Evolutionary conservation across 345 rosid species (phyloP).

Genomic region (Arabidopsis suecica): DNA sequence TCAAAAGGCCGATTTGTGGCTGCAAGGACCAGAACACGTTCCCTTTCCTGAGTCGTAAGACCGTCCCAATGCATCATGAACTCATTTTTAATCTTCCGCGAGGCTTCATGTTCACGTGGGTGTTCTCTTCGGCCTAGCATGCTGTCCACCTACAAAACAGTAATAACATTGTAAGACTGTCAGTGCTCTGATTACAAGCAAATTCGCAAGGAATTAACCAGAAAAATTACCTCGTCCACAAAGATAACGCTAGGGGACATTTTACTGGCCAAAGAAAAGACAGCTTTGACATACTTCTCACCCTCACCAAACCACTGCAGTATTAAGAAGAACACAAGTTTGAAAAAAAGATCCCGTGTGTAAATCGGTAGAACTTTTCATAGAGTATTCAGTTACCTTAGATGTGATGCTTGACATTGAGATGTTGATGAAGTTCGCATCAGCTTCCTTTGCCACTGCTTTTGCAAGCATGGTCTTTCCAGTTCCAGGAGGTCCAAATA

Average conservation of each 20-base stretch:
- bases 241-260: constrained; percentile 87
- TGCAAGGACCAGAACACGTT: constrained; percentile 89
- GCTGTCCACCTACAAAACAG: constrained; percentile 78
- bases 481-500: constrained; percentile 56
- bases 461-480: constrained; percentile 98
- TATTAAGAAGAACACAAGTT: constrained; percentile 16
- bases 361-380: not conserved
- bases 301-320: constrained; percentile 98
- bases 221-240: constrained; percentile 78
- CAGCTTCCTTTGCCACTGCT: constrained; percentile 99
- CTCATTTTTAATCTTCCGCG: constrained; percentile 94
- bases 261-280: constrained; percentile 89
- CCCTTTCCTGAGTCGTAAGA: constrained; percentile 76
- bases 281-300: constrained; percentile 92
- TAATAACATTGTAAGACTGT: not conserved
- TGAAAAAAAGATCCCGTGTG: constrained; percentile 2
- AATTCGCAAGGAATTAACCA: constrained; percentile 22
- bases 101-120: constrained; percentile 87
- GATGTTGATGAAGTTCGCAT: constrained; percentile 89
- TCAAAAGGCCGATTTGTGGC: constrained; percentile 97
- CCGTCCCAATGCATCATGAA: constrained; percentile 99
- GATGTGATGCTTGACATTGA: constrained; percentile 92
- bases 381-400: constrained; percentile 57
- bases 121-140: constrained; percentile 92
- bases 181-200: constrained; percentile 8